Evolutionary conservation across 768 basidiomycete genomes (phyloP).

Genomic region (Agaricus sinodeliciosus): DNA sequence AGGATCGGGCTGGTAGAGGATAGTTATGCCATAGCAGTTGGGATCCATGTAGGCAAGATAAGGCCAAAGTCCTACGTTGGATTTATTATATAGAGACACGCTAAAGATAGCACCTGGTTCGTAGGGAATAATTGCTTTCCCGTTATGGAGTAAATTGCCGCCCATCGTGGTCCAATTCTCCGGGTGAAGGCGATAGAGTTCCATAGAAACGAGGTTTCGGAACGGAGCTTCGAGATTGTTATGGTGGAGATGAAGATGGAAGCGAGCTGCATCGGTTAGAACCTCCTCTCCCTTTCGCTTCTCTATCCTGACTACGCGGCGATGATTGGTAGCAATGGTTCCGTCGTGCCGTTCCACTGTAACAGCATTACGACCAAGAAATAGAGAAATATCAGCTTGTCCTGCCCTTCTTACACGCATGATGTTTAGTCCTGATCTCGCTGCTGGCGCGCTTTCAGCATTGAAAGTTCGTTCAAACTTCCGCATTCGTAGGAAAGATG

Average conservation of each 20-base stretch:
- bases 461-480: conserved; percentile 35
- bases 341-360: conserved; percentile 41
- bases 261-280: conserved; percentile 51
- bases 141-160: conserved; percentile 39
- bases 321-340: conserved; percentile 27
- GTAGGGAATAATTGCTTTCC: conserved; percentile 40
- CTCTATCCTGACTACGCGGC: conserved; percentile 30
- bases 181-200: conserved; percentile 44
- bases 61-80: conserved; percentile 52
- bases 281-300: conserved; percentile 28
- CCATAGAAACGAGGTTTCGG: conserved; percentile 41
- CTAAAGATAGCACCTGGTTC: conserved; percentile 37
- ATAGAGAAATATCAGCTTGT: conserved; percentile 47
- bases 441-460: conserved; percentile 22
- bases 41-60: conserved; percentile 59
- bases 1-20: conserved; percentile 47
- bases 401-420: conserved; percentile 36
- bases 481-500: conserved; percentile 38
- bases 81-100: conserved; percentile 42
- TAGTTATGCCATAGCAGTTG: conserved; percentile 43
- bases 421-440: conserved; percentile 37
- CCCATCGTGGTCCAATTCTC: conserved; percentile 35
- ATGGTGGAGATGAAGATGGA: conserved; percentile 51
- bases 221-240: conserved; percentile 42
- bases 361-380: conserved; percentile 30